Evolutionary conservation across 352 stramenopile species (phyloP).

Genomic region (Globisporangium barbulae): DNA sequence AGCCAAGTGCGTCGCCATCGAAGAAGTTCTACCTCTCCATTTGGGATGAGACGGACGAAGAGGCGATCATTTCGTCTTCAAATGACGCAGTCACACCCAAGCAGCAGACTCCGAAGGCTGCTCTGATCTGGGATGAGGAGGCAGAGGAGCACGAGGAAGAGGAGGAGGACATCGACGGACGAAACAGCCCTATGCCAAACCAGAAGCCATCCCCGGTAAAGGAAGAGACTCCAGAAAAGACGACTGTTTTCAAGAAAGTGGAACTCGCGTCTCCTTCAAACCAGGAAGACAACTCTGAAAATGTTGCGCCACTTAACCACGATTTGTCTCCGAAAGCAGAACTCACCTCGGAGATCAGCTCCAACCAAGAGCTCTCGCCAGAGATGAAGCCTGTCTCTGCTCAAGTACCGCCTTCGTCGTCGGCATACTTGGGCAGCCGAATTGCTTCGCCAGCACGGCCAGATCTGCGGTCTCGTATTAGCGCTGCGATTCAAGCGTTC

Average conservation of each 20-base stretch:
- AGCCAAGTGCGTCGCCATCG: background rate
- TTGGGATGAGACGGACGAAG: slow-evolving; percentile 13
- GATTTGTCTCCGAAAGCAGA: background rate
- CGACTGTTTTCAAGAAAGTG: background rate
- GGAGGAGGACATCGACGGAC: background rate
- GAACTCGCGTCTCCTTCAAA: background rate
- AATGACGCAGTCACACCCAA: slow-evolving; percentile 1
- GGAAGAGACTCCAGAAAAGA: background rate
- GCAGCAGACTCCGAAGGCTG: slow-evolving; percentile 2
- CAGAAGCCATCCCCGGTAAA: slow-evolving; percentile 3
- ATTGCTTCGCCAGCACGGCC: background rate
- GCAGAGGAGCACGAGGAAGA: background rate
- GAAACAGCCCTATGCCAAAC: slow-evolving; percentile 4
- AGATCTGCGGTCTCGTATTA: slow-evolving; percentile 15
- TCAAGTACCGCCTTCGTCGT: background rate
- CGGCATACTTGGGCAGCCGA: slow-evolving; percentile 9
- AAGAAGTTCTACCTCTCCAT: slow-evolving; percentile 14
- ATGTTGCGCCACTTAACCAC: background rate
- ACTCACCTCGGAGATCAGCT: background rate
- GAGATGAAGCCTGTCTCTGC: background rate
- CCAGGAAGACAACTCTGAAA: background rate
- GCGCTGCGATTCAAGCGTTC: slow-evolving; percentile 9
- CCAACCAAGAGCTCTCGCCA: slow-evolving; percentile 4
- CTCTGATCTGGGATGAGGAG: slow-evolving; percentile 8
- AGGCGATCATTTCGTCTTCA: slow-evolving; percentile 8